Base-by-base conservation (phyloP, 257 asterid genomes). In the Leonotis leonurus region DNA sequence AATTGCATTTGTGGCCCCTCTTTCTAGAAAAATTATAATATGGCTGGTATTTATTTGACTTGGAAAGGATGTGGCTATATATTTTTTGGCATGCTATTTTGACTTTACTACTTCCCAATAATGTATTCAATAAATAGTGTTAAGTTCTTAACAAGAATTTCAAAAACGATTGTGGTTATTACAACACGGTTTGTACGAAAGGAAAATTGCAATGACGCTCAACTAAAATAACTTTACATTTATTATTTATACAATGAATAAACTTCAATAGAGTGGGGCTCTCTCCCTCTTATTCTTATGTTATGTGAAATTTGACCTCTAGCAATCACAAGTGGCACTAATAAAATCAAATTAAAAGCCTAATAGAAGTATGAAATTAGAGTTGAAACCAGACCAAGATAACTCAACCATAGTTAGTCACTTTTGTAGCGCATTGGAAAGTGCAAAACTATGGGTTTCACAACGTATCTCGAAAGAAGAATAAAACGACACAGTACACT, bases 1-100 rank as follows among this genome's bases (percentile, higher is more conserved):
- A 68, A 68, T 76, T 68, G 64, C 68, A 76, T 2, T 39, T 56
- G 70, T 54, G 78, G 78, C n/a, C 70, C 74, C 20, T 33, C 18
- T 35, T 66, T 70, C 52, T 52, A 27, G 56, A 61, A 36, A 20
- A 9, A 3, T 32, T 32, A 16, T 11, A 56, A 33, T 20, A 18
- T 36, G 46, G 48, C 20, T 56, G 18, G 6, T n/a, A n/a, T n/a
- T n/a, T n/a, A n/a, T n/a, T n/a, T n/a, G n/a, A n/a, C n/a, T n/a
- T n/a, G n/a, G n/a, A 39, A 39, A 13, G 0, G 3, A 37, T 11
- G 12, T 40, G 16, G 2, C 1, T 43, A 6, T 18, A 43, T 14
- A 5, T 16, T 0, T 9, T 9, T 33, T 33, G 8, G 2, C 6
- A 37, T 11, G 0, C 44, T 37, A 37, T 37, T 37, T 37, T 5